Percentiles rank a stretch among this genome's conserved stretches.
Evolutionary conservation across 768 basidiomycete genomes (phyloP).

Genomic region (Cantharellus anzutake): DNA sequence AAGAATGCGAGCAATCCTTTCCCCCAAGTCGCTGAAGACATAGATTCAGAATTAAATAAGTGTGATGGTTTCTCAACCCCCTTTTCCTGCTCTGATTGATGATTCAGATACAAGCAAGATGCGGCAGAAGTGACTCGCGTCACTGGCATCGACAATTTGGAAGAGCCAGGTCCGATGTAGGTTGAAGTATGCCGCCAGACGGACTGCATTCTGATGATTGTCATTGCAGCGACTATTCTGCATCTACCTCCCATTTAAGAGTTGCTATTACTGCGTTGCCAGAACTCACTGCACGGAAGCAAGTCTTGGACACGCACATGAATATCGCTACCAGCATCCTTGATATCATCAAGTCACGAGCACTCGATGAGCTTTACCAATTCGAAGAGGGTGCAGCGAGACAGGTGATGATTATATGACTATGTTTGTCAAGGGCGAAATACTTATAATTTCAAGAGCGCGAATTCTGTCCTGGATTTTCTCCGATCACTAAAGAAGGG

Average conservation of each 20-base stretch:
- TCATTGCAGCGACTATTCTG: conserved; percentile 55
- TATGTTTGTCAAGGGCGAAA: too few species aligned
- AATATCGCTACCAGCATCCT: conserved; percentile 92
- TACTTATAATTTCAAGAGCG: conserved; percentile 28
- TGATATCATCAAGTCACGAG: conserved; percentile 87
- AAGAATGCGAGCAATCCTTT: conserved; percentile 93
- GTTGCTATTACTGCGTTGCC: conserved; percentile 94
- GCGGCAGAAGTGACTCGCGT: conserved; percentile 92
- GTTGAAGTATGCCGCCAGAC: conserved; percentile 14
- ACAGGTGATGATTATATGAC: conserved; percentile 31
- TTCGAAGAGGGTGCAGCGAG: conserved; percentile 81
- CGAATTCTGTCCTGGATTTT: conserved; percentile 65
- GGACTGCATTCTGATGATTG: background rate
- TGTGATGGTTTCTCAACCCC: conserved; percentile 21
- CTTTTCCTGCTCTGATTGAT: background rate
- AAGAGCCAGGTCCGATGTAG: conserved; percentile 85
- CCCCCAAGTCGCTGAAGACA: conserved; percentile 96
- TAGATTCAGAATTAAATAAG: conserved; percentile 76
- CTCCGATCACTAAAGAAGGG: conserved; percentile 37
- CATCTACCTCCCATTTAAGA: conserved; percentile 87
- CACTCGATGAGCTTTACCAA: conserved; percentile 93
- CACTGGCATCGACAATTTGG: conserved; percentile 90
- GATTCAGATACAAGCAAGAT: conserved; percentile 53
- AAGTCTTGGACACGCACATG: conserved; percentile 96
- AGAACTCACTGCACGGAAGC: conserved; percentile 90